These are phyloP conservation scores for Hypericum perforatum DNA, from an alignment of 345 rosid genomes.

Conservation along the genomic window DNA sequence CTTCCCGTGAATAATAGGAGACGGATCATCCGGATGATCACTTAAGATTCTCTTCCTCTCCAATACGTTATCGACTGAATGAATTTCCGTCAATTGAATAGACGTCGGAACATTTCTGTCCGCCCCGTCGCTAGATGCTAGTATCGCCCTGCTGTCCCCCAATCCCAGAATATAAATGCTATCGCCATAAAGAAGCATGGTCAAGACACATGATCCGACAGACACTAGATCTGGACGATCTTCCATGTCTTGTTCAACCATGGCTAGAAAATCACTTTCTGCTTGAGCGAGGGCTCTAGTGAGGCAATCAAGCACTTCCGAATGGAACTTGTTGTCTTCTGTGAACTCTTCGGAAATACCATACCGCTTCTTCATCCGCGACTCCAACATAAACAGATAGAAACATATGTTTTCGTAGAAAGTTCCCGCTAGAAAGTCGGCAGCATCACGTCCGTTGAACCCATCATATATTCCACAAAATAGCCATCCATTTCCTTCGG, in stretches of 20 bases:
- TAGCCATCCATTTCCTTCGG: constrained; percentile 90
- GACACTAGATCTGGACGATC: constrained; percentile 95
- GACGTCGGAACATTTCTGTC: constrained; percentile 41
- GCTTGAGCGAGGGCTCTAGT: constrained; percentile 68
- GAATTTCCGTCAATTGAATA: constrained; percentile 77
- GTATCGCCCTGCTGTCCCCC: constrained; percentile 91
- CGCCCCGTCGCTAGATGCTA: constrained; percentile 48
- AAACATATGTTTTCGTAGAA: constrained; percentile 61
- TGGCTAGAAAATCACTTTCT: constrained; percentile 70
- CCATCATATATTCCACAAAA: constrained; percentile 92
- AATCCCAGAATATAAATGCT: constrained; percentile 65
- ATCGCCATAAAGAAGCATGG: constrained; percentile 66
- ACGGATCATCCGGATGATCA: constrained; percentile 88
- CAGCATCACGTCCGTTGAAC: constrained; percentile 95
- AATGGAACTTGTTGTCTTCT: constrained; percentile 4
- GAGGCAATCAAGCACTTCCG: constrained; percentile 59
- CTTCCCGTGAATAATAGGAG: constrained; percentile 53
- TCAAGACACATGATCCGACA: constrained; percentile 84
- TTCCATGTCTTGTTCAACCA: constrained; percentile 99
- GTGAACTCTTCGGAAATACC: constrained; percentile 1
- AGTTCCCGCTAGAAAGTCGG: constrained; percentile 94
- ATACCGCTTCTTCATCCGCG: constrained; percentile 38
- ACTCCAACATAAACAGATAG: constrained; percentile 40
- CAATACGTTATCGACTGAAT: constrained; percentile 69
- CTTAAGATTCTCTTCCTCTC: constrained; percentile 49